Base-by-base conservation (phyloP, 106 monocot genomes). In the Dendrobium nobile region DNA sequence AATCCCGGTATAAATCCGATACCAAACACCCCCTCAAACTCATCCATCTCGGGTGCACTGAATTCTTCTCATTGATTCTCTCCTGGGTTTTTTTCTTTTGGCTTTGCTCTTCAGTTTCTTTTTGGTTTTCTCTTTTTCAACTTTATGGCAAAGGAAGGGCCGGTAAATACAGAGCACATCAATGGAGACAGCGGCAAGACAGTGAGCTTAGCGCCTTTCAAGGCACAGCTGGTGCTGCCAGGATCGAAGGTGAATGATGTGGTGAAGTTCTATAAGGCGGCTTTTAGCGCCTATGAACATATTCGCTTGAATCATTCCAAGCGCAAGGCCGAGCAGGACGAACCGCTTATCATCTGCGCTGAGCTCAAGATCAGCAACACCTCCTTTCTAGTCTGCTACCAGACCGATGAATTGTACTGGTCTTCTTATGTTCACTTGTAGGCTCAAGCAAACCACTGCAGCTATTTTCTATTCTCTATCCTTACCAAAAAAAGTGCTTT, bases 291-390 rank as follows among this genome's bases (percentile, higher is more conserved):
- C 33, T 85, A 87, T 87, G 90, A 90, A 84, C 41, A 85, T 67
- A 77, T 68, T 41, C 74, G 90, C 5, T 9, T 79, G 41, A 48
- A 47, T 20, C 79, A 84, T 77, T 68, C 84, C 64, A 90, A 90
- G 68, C 78, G 87, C 76, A 90, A 90, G 83, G 87, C 87, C 5
- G 87, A 87, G 2, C 90, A 88, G 77, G 87, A 87, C 79, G n/a
- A 58, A 7, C 87, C 87, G 0, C 70, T 76, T 37, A 59, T 87
- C 41, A 56, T 84, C 81, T 85, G 70, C 67, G 83, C 84, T 8
- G 87, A 90, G 83, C 78, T 90, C 56, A 87, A 82, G 83, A 87
- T 90, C 75, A 81, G 90, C 0, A 55, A 72, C 33, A 59, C 87
- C 43, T 20, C 76, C 59, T 75, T 90, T 61, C 78, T 87, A 27